Evolutionary conservation across 2,329 filamentous ascomycete species (phyloP).

Genomic region (Verticillium klebahnii): DNA sequence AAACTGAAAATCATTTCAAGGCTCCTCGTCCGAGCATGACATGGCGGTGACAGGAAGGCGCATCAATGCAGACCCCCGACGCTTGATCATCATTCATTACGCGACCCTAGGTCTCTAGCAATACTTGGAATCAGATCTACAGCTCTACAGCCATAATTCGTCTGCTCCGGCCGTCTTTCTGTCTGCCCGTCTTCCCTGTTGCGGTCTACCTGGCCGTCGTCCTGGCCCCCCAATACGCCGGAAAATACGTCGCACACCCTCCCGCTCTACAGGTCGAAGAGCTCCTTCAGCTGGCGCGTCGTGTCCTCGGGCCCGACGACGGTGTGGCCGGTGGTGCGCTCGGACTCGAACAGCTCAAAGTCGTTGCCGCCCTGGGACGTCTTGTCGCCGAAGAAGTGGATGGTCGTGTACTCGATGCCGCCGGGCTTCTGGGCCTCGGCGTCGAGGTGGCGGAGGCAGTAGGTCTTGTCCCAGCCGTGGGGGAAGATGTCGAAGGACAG

Average conservation of each 20-base stretch:
- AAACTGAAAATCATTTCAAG: no score
- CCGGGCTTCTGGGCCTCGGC: conserved; percentile 66
- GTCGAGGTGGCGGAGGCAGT: conserved; percentile 86
- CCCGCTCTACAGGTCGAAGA: conserved; percentile 60
- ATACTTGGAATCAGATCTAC: neutral
- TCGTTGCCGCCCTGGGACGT: conserved; percentile 88
- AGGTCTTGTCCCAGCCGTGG: conserved; percentile 96
- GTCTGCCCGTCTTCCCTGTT: no score
- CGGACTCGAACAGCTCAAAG: conserved; percentile 85
- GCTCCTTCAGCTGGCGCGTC: conserved; percentile 69
- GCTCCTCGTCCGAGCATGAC: no score
- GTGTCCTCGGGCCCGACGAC: conserved; percentile 83
- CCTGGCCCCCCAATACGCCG: neutral
- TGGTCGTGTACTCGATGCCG: conserved; percentile 73
- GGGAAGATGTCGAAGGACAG: conserved; percentile 99
- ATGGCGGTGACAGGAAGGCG: no score
- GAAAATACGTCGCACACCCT: neutral
- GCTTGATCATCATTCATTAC: neutral
- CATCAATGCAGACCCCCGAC: neutral
- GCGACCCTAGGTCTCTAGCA: neutral
- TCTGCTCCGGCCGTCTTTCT: no score
- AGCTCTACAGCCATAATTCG: neutral
- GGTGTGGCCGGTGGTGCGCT: conserved; percentile 77
- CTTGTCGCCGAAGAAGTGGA: conserved; percentile 99
- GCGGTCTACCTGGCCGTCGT: no score